Base-by-base conservation (phyloP, 768 basidiomycete species). In the Coprinopsis strossmayeri region DNA sequence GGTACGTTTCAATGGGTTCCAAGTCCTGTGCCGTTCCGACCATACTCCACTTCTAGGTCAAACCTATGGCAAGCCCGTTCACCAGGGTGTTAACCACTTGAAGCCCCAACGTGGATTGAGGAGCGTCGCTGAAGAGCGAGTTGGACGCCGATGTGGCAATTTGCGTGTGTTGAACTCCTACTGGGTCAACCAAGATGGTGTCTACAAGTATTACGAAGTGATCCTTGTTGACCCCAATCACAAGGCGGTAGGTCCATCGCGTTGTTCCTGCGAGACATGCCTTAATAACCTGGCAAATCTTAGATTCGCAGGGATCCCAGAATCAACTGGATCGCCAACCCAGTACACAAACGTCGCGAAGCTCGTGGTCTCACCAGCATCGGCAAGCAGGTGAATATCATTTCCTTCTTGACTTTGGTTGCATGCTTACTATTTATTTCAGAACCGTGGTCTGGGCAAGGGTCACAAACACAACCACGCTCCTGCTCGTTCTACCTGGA, bases 151-250 rank as follows among this genome's bases (percentile, higher is more conserved):
- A 58, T 99, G 96, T 64, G 93, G 92, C 46, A 98, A 98, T 69
- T 70, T 99, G 63, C 84, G 96, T 48, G 96, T 99, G 56, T 66
- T 96, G 61, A 96, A 95, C 74, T 97, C 95, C 40, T 98, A 98
- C 80, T 99, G 96, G 96, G 74, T 99, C 63, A 98, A 98, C 73
- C 92, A 95, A 72, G 93, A 97, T 64, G 92, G 93, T 70, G 90
- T 96, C 25, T 96, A 95, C 82, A 96, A 95, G 69, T 97, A 96
- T 77, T 99, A 83, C 74, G 96, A 99, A 68, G 91, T 99, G 61
- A 98, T 99, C 66, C 81, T 96, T 56, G 94, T 99, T 51, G 96
- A 99, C 63, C 92, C 92, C 51, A 84, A 66, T 64, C 91, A 95
- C 76, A 94, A 92, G 65, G 91, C 89, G 60, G 91, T 93, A 64